Evolutionary conservation across 495 filamentous ascomycete genomes (phyloP), one percentile per base, ranked within the genome.

Genomic region (Penicillium manginii): DNA sequence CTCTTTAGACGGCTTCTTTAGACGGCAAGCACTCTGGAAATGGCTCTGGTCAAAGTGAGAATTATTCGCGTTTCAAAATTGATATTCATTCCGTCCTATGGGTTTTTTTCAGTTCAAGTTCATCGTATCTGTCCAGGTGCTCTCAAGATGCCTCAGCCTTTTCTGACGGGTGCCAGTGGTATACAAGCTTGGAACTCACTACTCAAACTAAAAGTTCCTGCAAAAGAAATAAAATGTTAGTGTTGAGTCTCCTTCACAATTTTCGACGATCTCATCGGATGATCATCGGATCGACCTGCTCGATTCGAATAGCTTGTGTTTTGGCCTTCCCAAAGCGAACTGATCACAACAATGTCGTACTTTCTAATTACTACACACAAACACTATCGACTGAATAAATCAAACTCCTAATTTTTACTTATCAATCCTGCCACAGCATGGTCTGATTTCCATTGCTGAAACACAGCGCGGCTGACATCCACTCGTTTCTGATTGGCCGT

Each of bases 251-350:
- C n/a, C n/a, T n/a, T n/a, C n/a, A 26, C 1, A 26, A 26, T 26
- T 6, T 26, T 26, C 23, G 23, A 26, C 33, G 33, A 37, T 37
- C 40, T 43, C 9, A 14, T 43, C 32, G 52, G 23, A 23, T 43
- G 35, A 22, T 37, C 11, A n/a, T 54, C 59, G 54, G 59, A 58
- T 55, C 11, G 49, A 62, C 59, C 50, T 62, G 22, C 59, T 54
- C 32, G 2, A 35, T 57, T 54, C 22, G 49, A 54, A 56, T 52
- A 47, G 47, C 53, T 51, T 32, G 17, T 23, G 15, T 9, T 9
- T 18, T 9, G 46, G 2, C 54, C 42, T 52, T 17, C 54, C 54
- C 33, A 11, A 52, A 52, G 32, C 40, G 40, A 43, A 3, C 18
- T 43, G 17, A 18, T 17, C 18, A n/a, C 17, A 19, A 18, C 14